Base-by-base conservation (phyloP, 2,329 filamentous ascomycete species). In the Sclerotinia glacialis region DNA sequence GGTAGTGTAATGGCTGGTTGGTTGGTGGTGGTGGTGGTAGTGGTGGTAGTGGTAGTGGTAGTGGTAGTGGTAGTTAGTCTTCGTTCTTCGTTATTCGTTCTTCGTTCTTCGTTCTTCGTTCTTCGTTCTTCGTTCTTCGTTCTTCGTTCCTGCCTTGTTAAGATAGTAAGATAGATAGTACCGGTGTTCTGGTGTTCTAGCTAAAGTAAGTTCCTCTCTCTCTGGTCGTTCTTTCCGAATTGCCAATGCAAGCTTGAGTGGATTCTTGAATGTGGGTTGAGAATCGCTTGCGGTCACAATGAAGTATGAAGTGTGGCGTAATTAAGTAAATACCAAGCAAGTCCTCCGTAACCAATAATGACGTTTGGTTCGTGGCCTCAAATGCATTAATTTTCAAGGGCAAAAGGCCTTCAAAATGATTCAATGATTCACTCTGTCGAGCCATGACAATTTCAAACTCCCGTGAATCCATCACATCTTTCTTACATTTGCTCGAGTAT, bases 231-330 rank as follows among this genome's bases (percentile, higher is more conserved):
- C 44, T 9, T 23, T 37, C 52, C 52, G 31, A 54, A n/a, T 54
- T 23, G 52, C 7, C 37, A 34, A 40, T 55, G 52, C 52, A 55
- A 40, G 53, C 53, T 37, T n/a, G 21, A 54, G 52, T 54, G 52
- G 52, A 31, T 54, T 54, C 18, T 18, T 21, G 16, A 34, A 14
- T 14, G 12, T 34, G 31, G 52, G n/a, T 7, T 14, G 1, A 54
- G 52, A 54, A 54, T 54, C 52, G 52, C 52, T 54, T 54, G 21
- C n/a, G 52, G 52, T 54, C 52, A 54, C 52, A 34, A 37, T 54
- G 52, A 34, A 53, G 28, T 53, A n/a, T 34, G 50, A 31, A 53
- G 28, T 53, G 50, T 53, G 50, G 50, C 50, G 50, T 53, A 34
- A 53, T 21, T 53, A 28, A 8, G 34, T 37, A 40, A 40, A 40